Evolutionary conservation across 2,329 filamentous ascomycete genomes (phyloP).

Genomic region (Colletotrichum tanaceti): DNA sequence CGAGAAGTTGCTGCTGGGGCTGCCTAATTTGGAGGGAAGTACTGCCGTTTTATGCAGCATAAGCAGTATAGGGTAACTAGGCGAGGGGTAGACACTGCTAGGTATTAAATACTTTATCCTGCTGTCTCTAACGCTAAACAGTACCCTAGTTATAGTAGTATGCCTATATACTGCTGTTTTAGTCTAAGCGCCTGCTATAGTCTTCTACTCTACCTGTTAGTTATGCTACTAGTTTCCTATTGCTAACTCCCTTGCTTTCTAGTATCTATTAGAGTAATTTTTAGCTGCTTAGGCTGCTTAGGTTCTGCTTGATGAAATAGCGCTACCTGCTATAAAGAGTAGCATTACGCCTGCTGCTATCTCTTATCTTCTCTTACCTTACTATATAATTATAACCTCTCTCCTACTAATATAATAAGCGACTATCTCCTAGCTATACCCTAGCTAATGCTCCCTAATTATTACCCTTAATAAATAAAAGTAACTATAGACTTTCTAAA

Average conservation of each 20-base stretch:
- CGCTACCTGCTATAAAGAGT: slow-evolving; percentile 18
- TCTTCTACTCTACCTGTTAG: background rate
- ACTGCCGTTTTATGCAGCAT: slow-evolving; percentile 34
- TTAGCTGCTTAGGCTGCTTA: slow-evolving; percentile 8
- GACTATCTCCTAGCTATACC: background rate
- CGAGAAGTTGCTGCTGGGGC: slow-evolving; percentile 29
- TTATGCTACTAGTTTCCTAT: background rate
- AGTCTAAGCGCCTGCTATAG: background rate
- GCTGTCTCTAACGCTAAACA: background rate
- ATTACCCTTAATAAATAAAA: slow-evolving; percentile 13
- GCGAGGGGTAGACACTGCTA: slow-evolving; percentile 1
- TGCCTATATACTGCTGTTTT: background rate
- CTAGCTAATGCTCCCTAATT: background rate
- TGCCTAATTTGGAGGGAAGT: slow-evolving; percentile 31
- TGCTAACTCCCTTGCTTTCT: background rate
- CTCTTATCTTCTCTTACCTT: background rate
- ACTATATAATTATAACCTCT: background rate
- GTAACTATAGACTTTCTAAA: slow-evolving; percentile 35
- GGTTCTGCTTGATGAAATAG: background rate
- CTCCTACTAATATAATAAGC: background rate
- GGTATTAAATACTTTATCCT: slow-evolving; percentile 35
- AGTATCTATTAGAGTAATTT: background rate
- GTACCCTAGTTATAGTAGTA: background rate
- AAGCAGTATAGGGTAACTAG: slow-evolving; percentile 16
- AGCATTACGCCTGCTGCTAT: background rate